These are phyloP conservation scores for Aspergillus uvarum DNA, from an alignment of 2,329 filamentous ascomycete species.

Conservation along the genomic window DNA sequence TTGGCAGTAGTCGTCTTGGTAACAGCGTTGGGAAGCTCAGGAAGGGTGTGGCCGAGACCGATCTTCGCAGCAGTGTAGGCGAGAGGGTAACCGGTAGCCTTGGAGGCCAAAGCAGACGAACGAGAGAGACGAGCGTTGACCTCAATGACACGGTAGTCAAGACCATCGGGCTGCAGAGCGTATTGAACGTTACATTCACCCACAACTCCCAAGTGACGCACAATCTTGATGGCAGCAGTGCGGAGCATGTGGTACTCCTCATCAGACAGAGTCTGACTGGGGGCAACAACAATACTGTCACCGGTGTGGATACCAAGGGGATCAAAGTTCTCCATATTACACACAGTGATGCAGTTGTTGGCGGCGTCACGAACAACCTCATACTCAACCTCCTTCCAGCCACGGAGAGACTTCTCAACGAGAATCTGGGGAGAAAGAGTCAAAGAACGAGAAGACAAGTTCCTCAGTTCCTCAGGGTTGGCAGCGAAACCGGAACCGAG, in stretches of 20 bases:
- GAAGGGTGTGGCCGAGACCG: constrained; percentile 89
- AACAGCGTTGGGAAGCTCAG: constrained; percentile 94
- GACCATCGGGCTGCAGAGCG: constrained; percentile 89
- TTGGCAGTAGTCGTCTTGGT: constrained; percentile 98
- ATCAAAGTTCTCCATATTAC: constrained; percentile 99
- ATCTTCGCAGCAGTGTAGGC: constrained; percentile 99
- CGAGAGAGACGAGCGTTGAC: constrained; percentile 98
- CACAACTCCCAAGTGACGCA: constrained; percentile 93
- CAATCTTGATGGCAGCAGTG: constrained; percentile 95
- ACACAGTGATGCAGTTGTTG: constrained; percentile 99
- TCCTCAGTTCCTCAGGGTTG: constrained; percentile 88
- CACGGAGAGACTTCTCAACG: constrained; percentile 97
- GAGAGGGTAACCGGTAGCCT: constrained; percentile 95
- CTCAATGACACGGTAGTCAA: constrained; percentile 98
- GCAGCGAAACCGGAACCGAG: constrained; percentile 94
- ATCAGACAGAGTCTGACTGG: constrained; percentile 93
- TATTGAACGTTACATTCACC: constrained; percentile 99
- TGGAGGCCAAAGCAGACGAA: constrained; percentile 94
- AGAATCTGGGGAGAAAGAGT: constrained; percentile 94
- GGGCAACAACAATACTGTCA: constrained; percentile 97
- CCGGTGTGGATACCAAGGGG: constrained; percentile 96
- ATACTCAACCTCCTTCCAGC: constrained; percentile 99
- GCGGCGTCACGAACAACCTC: constrained; percentile 95
- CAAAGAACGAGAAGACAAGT: constrained; percentile 88
- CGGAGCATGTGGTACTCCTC: constrained; percentile 99